Percentiles rank a stretch among this genome's conserved stretches.
phyloP scores from a whole-genome alignment of 1,284 basidiomycete genomes.

The Macrocystidia cucumis region DNA sequence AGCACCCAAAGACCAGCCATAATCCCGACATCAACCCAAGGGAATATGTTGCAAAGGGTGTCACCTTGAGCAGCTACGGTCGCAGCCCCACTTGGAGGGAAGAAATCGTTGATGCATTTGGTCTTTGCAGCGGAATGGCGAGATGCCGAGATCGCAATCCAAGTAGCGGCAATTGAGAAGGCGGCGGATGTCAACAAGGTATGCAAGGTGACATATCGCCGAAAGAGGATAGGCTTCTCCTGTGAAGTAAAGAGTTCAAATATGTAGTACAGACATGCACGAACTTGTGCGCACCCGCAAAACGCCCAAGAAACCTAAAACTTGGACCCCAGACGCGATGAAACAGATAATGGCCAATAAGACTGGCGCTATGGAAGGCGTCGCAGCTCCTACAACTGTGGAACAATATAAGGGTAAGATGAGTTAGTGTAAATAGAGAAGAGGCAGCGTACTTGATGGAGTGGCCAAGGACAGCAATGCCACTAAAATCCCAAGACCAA shows the following conservation, averaged over 20 bases:
- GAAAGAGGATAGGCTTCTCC: conserved; percentile 75
- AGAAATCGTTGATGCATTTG: conserved; percentile 61
- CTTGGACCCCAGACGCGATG: conserved; percentile 62
- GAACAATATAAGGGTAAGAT: conserved; percentile 8
- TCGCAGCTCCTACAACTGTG: conserved; percentile 78
- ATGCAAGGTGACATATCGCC: conserved; percentile 71
- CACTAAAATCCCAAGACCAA: conserved; percentile 58
- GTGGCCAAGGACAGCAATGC: conserved; percentile 77
- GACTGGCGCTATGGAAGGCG: conserved; percentile 67
- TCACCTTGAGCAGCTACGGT: conserved; percentile 44
- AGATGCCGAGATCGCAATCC: conserved; percentile 73
- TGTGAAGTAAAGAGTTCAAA: conserved; percentile 20
- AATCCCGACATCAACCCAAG: conserved; percentile 88
- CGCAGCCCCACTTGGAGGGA: conserved; percentile 26
- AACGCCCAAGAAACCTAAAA: conserved; percentile 80
- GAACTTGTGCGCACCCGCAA: conserved; percentile 41
- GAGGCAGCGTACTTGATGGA: conserved; percentile 53
- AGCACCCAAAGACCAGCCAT: conserved; percentile 84
- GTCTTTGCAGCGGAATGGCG: conserved; percentile 65
- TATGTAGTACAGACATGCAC: not conserved
- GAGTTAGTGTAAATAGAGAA: conserved; percentile 6
- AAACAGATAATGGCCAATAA: conserved; percentile 74
- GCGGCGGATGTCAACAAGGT: conserved; percentile 45
- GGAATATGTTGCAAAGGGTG: conserved; percentile 77
- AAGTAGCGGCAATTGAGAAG: conserved; percentile 72